Evolutionary conservation across 768 basidiomycete genomes (phyloP).

Genomic region (Suillus bovinus): DNA sequence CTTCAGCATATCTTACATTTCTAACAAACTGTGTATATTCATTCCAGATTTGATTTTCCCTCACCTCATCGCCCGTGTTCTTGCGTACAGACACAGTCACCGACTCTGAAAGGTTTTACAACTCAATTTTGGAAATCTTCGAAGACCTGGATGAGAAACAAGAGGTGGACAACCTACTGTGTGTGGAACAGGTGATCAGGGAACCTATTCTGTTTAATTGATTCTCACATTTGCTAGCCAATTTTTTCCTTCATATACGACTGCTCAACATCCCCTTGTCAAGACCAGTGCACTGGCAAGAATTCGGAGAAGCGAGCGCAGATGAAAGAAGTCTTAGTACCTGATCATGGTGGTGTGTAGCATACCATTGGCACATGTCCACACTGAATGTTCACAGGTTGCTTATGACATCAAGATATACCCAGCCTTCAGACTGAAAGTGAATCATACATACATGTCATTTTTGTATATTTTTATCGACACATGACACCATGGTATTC

Average conservation of each 20-base stretch:
- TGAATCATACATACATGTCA: too few species aligned
- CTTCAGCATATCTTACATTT: background rate
- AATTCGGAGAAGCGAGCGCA: constrained; percentile 4
- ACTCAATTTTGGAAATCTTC: constrained; percentile 19
- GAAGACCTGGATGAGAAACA: constrained; percentile 22
- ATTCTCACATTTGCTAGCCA: constrained; percentile 8
- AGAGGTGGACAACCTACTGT: constrained; percentile 19
- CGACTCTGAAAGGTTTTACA: constrained; percentile 27
- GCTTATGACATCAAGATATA: too few species aligned
- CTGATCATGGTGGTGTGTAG: background rate
- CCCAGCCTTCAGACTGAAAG: too few species aligned
- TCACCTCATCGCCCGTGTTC: constrained; percentile 19
- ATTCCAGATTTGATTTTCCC: constrained; percentile 19
- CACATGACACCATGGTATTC: too few species aligned
- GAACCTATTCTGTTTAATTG: background rate
- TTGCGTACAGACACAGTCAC: constrained; percentile 20
- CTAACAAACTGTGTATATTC: background rate
- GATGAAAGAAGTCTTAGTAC: background rate
- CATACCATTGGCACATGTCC: background rate
- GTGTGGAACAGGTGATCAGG: constrained; percentile 22
- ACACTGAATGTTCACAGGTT: too few species aligned
- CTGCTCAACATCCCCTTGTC: background rate
- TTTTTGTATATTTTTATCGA: too few species aligned
- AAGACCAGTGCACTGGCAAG: constrained; percentile 10
- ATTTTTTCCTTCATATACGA: constrained; percentile 8